These are phyloP conservation scores for Cenchrus purpureus DNA, from an alignment of 176 grass and related monocot species.

Conservation along the genomic window DNA sequence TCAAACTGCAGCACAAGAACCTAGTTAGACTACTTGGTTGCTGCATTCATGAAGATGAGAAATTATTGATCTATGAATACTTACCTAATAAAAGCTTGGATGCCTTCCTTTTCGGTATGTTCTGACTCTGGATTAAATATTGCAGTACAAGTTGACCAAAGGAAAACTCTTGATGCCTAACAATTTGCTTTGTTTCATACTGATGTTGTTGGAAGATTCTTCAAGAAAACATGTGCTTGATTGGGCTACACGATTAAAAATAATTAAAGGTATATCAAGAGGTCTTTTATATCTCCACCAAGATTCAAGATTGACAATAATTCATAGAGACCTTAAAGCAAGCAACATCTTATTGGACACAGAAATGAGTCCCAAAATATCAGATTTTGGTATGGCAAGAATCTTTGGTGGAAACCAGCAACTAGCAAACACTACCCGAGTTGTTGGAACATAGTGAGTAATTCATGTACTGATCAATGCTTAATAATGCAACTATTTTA, in stretches of 20 bases:
- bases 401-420: conserved; percentile 50
- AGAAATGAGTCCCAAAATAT: conserved; percentile 60
- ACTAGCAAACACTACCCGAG: conserved; percentile 46
- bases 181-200: not conserved
- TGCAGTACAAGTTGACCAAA: not conserved
- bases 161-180: not conserved
- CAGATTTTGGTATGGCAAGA: conserved; percentile 68
- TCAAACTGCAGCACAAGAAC: conserved; percentile 41
- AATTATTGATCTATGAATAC: conserved; percentile 53
- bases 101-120: conserved; percentile 37
- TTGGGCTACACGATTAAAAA: conserved; percentile 50
- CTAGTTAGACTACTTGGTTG: conserved; percentile 49
- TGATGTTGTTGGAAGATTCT: conserved; percentile 23
- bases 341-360: conserved; percentile 58
- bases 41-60: conserved; percentile 55
- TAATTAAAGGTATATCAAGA: conserved; percentile 55
- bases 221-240: conserved; percentile 37
- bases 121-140: not conserved
- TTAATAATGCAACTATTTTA: not conserved
- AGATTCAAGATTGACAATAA: conserved; percentile 67
- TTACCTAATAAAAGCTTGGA: conserved; percentile 49
- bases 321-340: conserved; percentile 56
- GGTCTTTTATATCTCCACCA: conserved; percentile 67
- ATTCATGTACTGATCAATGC: not conserved
- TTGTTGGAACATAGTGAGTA: conserved; percentile 64